Conservation (phyloP, 2,329 filamentous ascomycete genomes). For the Hypocrella siamensis region DNA sequence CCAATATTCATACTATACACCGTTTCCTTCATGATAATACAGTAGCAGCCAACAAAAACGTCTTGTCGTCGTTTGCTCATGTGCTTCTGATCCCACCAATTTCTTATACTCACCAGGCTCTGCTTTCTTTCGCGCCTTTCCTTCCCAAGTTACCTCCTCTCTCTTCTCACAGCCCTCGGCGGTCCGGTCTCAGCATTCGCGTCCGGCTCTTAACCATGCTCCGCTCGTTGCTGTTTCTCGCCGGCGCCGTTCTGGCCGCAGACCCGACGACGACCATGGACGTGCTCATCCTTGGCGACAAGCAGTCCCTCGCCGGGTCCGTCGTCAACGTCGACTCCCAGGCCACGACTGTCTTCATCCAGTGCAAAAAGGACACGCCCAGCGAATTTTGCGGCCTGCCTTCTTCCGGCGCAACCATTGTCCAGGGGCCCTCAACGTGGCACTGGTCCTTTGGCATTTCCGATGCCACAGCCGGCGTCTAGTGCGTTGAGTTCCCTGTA, state of each 20-base stretch:
- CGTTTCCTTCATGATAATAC: too few species aligned
- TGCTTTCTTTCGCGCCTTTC: too few species aligned
- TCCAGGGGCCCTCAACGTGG: background rate
- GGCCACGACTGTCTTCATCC: background rate
- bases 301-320: background rate
- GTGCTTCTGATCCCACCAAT: too few species aligned
- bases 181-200: background rate
- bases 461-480: background rate
- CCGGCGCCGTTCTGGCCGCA: background rate
- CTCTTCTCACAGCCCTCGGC: too few species aligned
- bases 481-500: background rate
- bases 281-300: background rate
- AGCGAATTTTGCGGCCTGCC: slow-evolving; percentile 1
- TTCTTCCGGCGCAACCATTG: background rate
- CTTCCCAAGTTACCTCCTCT: background rate
- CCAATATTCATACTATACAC: too few species aligned
- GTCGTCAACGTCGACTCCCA: background rate
- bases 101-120: background rate
- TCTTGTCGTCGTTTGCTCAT: too few species aligned
- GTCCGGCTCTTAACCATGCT: background rate
- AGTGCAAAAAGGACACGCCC: background rate
- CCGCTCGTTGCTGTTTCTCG: background rate
- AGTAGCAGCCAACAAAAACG: too few species aligned
- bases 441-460: background rate
- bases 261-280: background rate